Conservation (phyloP, 177 flowering plant species). For the Vitis hybrid region DNA sequence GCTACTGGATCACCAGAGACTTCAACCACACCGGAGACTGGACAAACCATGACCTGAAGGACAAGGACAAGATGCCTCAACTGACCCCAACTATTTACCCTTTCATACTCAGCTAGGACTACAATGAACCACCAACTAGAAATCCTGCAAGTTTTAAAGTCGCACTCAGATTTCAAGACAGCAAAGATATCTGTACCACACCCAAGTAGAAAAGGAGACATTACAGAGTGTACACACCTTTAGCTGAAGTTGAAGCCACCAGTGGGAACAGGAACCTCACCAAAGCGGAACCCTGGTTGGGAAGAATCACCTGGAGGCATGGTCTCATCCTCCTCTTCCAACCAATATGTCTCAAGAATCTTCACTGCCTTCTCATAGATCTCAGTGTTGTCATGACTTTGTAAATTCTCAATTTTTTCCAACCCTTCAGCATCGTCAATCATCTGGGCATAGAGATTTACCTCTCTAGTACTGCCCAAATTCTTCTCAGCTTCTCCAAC, state of each 20-base stretch:
- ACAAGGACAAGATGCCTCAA: constrained; percentile 14
- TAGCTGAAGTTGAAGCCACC: constrained; percentile 49
- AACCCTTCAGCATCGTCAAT: constrained; percentile 64
- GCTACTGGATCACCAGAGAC: not conserved
- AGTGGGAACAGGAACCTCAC: constrained; percentile 32
- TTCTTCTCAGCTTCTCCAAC: constrained; percentile 63
- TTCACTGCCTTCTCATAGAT: constrained; percentile 54
- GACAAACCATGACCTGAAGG: constrained; percentile 5
- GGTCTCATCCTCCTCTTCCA: constrained; percentile 45
- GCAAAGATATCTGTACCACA: not conserved
- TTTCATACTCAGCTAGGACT: constrained; percentile 2
- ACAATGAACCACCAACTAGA: constrained; percentile 4
- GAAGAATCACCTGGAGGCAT: constrained; percentile 38
- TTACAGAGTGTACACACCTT: constrained; percentile 18
- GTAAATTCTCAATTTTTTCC: constrained; percentile 54
- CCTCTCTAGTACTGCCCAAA: constrained; percentile 35
- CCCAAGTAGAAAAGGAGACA: not conserved
- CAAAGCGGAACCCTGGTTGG: constrained; percentile 36
- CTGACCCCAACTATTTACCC: constrained; percentile 13
- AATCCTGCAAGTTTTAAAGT: constrained; percentile 4
- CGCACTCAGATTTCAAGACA: not conserved
- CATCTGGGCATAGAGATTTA: constrained; percentile 53
- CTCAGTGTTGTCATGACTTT: constrained; percentile 58
- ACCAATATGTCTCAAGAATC: constrained; percentile 49
- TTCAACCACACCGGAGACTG: constrained; percentile 4